A percentile compares a stretch with the other conserved stretches of the same genome.
Evolutionary conservation across 345 rosid genomes (phyloP).

Genomic region (Luvunga scandens): DNA sequence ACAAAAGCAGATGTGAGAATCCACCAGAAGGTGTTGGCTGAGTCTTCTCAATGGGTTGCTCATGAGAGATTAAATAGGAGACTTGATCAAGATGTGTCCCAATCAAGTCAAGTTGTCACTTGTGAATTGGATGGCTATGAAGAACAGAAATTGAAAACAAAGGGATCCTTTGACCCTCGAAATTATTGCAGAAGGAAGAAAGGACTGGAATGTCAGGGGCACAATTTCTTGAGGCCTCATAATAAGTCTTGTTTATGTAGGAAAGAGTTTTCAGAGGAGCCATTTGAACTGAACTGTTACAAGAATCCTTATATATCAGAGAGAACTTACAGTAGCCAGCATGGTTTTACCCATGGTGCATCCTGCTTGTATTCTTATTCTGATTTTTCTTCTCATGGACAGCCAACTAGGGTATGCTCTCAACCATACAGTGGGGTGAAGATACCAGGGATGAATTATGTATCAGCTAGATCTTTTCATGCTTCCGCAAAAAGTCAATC

Average conservation of each 20-base stretch:
- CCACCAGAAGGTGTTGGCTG: neutral
- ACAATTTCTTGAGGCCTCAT: neutral
- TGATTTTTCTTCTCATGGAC: neutral
- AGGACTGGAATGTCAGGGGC: neutral
- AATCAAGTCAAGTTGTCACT: neutral
- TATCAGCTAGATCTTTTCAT: constrained; percentile 1
- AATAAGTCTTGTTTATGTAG: neutral
- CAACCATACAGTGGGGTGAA: constrained; percentile 3
- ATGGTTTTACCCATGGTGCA: neutral
- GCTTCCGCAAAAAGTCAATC: constrained; percentile 6
- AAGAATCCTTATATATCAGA: neutral
- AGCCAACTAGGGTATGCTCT: neutral
- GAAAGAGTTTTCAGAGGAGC: constrained; percentile 1
- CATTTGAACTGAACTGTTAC: neutral
- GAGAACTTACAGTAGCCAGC: neutral
- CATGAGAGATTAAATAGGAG: neutral
- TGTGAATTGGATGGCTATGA: neutral
- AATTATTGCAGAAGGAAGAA: neutral
- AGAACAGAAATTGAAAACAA: neutral
- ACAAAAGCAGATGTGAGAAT: neutral
- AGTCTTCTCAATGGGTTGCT: neutral
- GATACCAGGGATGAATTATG: constrained; percentile 1
- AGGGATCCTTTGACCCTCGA: neutral
- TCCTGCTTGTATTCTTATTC: neutral
- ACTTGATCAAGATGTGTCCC: neutral